A percentile compares a stretch with the other conserved stretches of the same genome.
These are phyloP conservation scores for Dendrothele bispora DNA, from an alignment of 768 basidiomycete species.

Conservation along the genomic window DNA sequence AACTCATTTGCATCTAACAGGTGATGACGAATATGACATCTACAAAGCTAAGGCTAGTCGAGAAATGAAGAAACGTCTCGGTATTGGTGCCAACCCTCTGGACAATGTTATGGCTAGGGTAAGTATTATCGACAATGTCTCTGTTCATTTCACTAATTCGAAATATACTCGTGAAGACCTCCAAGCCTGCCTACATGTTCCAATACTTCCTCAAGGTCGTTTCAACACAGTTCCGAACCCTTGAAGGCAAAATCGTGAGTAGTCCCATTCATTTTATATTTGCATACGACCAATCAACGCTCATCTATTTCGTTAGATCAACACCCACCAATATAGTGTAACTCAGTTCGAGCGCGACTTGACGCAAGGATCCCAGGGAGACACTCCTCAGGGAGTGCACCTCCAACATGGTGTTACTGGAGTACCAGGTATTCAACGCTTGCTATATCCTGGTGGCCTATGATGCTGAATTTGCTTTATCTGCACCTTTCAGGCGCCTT, in stretches of 20 bases:
- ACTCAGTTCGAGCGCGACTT: conserved; percentile 97
- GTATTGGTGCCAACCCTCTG: conserved; percentile 75
- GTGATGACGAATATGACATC: conserved; percentile 79
- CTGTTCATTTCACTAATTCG: too few species aligned
- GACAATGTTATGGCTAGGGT: conserved; percentile 64
- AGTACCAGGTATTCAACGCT: conserved; percentile 50
- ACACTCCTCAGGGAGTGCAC: conserved; percentile 62
- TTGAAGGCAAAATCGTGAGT: conserved; percentile 69
- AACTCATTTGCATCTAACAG: conserved; percentile 25
- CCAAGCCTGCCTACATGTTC: conserved; percentile 89
- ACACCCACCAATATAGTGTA: conserved; percentile 93
- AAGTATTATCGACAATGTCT: conserved; percentile 16
- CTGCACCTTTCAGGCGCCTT: conserved; percentile 56
- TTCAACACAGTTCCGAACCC: conserved; percentile 88
- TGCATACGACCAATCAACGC: background rate
- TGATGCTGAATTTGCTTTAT: conserved; percentile 1
- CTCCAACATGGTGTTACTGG: conserved; percentile 75
- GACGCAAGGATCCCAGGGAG: conserved; percentile 54
- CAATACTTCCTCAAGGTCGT: conserved; percentile 99
- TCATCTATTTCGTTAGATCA: conserved; percentile 47
- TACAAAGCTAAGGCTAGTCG: conserved; percentile 60
- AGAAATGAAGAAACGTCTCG: conserved; percentile 70
- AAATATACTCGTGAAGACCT: conserved; percentile 68
- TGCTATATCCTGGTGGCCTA: background rate
- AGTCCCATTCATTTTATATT: conserved; percentile 2